phyloP scores from a whole-genome alignment of 2,329 filamentous ascomycete genomes.

The Aspergillus sp. region DNA sequence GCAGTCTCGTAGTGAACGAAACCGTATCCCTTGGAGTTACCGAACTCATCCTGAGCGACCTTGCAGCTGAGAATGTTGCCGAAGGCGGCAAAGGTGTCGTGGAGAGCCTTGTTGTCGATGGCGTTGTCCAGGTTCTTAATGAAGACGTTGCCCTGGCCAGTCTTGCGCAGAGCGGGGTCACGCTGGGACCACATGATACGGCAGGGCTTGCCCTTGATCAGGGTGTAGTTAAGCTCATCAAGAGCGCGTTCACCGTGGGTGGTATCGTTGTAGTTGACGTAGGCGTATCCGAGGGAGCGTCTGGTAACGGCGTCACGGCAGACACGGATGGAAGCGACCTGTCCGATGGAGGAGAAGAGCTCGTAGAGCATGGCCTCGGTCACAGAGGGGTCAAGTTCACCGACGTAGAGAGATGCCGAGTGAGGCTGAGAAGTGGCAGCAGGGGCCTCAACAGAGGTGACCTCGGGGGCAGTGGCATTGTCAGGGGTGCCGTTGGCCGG shows the following conservation, averaged over 20 bases:
- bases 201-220: constrained; percentile 98
- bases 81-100: constrained; percentile 98
- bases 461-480: constrained; percentile 56
- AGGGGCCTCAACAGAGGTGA: constrained; percentile 49
- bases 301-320: constrained; percentile 99
- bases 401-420: constrained; percentile 97
- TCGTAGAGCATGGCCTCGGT: constrained; percentile 99
- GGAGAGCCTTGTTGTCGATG: constrained; percentile 99
- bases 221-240: constrained; percentile 98
- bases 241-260: constrained; percentile 95
- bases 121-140: constrained; percentile 99
- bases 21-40: constrained; percentile 97
- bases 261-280: constrained; percentile 99
- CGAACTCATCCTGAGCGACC: constrained; percentile 95
- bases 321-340: constrained; percentile 98
- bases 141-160: constrained; percentile 98
- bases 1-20: constrained; percentile 99
- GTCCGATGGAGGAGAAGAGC: constrained; percentile 98
- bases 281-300: constrained; percentile 97
- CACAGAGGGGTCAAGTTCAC: constrained; percentile 95
- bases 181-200: constrained; percentile 99
- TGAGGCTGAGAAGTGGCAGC: constrained; percentile 78
- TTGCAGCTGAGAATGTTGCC: constrained; percentile 99
- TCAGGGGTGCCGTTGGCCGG: constrained; percentile 65
- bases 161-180: constrained; percentile 98